Base-by-base conservation (phyloP, 768 basidiomycete species). In the Mycena olivaceomarginata region DNA sequence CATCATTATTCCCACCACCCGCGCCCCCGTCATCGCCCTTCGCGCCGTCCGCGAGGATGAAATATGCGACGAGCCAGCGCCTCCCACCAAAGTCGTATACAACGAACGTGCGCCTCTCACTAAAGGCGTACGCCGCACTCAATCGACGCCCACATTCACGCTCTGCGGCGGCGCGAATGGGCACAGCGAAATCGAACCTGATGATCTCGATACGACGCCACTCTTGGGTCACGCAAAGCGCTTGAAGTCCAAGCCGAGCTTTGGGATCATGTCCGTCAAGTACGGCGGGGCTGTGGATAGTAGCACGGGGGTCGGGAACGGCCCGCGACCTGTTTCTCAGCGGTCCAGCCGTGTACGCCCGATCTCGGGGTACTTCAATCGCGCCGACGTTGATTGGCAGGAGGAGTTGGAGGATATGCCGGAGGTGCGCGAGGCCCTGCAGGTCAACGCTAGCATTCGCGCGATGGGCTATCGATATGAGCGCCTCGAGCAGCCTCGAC, bases 381-480 rank as follows among this genome's bases (percentile, higher is more conserved):
- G n/a, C n/a, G 9, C 45, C 0, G 63, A 64, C 8, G 11, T 10
- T 7, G 63, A 45, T 31, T 31, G 31, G 20, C 41, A 43, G 18
- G 63, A 3, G 4, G 43, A 41, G 16, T 9, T 39, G 37, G 59
- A 60, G 5, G 31, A 39, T 39, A 64, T 45, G 63, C 63, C 63
- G 20, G 63, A 64, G 40, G 62, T 63, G n/a, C 18, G 20, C 40
- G 62, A 63, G 62, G 62, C 62, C 10, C 11, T 63, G 62, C 62
- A 41, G 12, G 41, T 63, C 10, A 63, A 63, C n/a, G 62, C 62
- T 3, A 4, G 40, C 11, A 22, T 63, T 4, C 13, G 40, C 18
- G 62, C 40, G 10, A 43, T 63, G 62, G 62, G 62, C 9, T 63
- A 63, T 12, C 62, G 62, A 11, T 63, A 63, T 43, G 62, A 63